phyloP scores from a whole-genome alignment of 148 eudicot species.

The Agrostemma githago region DNA sequence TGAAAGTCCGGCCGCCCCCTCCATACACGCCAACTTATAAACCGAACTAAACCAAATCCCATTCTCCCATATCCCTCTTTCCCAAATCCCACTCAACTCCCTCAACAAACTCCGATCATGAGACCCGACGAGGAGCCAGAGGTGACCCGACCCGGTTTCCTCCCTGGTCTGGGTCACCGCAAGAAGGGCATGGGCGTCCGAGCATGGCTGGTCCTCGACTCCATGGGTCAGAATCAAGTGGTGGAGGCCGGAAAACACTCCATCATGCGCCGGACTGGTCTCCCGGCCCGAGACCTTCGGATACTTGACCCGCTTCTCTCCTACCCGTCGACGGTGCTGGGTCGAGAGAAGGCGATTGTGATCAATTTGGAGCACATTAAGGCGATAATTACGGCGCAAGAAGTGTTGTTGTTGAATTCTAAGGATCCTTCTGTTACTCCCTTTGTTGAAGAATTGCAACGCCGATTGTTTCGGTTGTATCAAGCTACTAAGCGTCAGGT shows the following conservation, averaged over 20 bases:
- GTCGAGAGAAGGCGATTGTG: constrained; percentile 88
- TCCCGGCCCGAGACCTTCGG: constrained; percentile 90
- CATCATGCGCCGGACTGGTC: constrained; percentile 82
- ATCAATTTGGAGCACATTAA: constrained; percentile 93
- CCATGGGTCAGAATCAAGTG: constrained; percentile 67
- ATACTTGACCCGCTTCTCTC: constrained; percentile 85
- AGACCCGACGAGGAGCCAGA: constrained; percentile 42
- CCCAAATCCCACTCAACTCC: neutral
- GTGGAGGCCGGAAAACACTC: constrained; percentile 89
- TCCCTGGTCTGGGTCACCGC: constrained; percentile 33
- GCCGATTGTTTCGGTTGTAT: constrained; percentile 52
- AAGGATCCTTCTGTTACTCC: constrained; percentile 84
- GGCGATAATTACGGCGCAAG: constrained; percentile 91
- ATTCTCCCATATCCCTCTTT: neutral
- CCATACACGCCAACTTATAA: no score
- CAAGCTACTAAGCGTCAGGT: constrained; percentile 79
- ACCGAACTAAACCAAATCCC: no score
- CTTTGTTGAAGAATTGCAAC: constrained; percentile 75
- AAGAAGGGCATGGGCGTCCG: constrained; percentile 69
- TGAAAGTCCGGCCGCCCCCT: no score
- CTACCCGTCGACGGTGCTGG: constrained; percentile 86
- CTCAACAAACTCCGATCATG: neutral
- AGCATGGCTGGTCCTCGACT: constrained; percentile 71
- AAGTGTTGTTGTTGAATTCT: constrained; percentile 75
- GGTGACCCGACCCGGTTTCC: constrained; percentile 23